Base-by-base conservation (phyloP, 2,329 filamentous ascomycete species). In the Alternaria novae-zelandiae region DNA sequence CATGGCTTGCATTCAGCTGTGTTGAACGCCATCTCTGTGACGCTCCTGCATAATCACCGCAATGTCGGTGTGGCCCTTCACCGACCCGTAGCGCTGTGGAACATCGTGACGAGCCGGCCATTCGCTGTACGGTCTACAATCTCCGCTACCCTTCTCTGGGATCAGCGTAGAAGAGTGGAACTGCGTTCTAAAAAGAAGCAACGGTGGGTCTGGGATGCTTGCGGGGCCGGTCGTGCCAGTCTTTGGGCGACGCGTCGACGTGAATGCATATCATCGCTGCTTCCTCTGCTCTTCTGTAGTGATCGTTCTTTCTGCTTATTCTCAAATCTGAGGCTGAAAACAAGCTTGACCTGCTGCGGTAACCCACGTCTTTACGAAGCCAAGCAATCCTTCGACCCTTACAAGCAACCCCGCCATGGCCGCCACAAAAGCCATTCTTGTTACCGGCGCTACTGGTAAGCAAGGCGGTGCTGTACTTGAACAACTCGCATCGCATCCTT, bases 401-500 rank as follows among this genome's bases (percentile, higher is more conserved):
- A 47, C 58, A 59, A 70, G 61, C 54, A 63, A 59, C 44, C 25
- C 51, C 54, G 54, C 59, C 55, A 79, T 78, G 75, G 59, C 60
- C 41, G 74, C 78, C 69, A 72, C 78, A 2, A 82, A 82, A 70
- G 70, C 74, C 23, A 76, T 84, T 20, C 76, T 84, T 57, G 75
- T 84, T 49, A 82, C 81, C 21, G 82, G 82, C 50, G 82, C 81
- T 3, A 84, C 82, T 2, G 82, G 82, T 57, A 83, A 84, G 60
- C 83, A 84, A 73, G 83, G 83, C 60, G 81, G 82, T 54, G 78
- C 82, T 23, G 76, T 83, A 26, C 76, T 84, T 59, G 67, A 77
- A 44, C 79, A 83, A 44, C 78, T 84, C 23, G 76, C 83, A 49
- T 68, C 74, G 15, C 71, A 78, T 50, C 61, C 73, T 15, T 75